Evolutionary conservation across 2,329 filamentous ascomycete species (phyloP).

Genomic region (Macrophomina pseudophaseolina): DNA sequence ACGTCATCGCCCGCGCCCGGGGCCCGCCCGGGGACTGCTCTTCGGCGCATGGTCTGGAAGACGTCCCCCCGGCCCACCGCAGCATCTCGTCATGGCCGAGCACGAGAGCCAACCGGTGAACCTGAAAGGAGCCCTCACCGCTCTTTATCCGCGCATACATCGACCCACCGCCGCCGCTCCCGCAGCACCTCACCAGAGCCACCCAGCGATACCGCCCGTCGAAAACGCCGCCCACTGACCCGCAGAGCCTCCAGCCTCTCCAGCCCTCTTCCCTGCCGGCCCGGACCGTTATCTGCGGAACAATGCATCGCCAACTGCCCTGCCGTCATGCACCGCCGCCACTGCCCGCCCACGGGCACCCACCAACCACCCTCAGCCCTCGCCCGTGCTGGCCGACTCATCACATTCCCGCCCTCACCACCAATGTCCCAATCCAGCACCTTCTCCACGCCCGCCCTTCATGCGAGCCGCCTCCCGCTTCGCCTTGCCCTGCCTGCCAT

Average conservation of each 20-base stretch:
- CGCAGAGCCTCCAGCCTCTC: constrained; percentile 21
- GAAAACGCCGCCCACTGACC: constrained; percentile 2
- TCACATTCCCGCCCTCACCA: constrained; percentile 5
- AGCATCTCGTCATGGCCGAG: constrained; percentile 3
- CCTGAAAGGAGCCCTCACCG: constrained; percentile 11
- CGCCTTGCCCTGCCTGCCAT: neutral
- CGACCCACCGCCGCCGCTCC: constrained; percentile 18
- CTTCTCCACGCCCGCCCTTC: constrained; percentile 7
- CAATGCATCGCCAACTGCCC: neutral
- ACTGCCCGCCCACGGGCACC: neutral
- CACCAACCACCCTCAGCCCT: neutral
- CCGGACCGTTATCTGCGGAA: constrained; percentile 22
- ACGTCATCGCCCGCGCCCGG: constrained; percentile 6
- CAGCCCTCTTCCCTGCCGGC: constrained; percentile 10
- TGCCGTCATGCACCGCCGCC: neutral
- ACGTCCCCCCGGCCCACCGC: constrained; percentile 3
- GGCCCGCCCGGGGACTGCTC: neutral
- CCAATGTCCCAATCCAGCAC: neutral
- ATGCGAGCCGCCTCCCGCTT: neutral
- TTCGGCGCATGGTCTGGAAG: constrained; percentile 18
- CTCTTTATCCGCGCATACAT: constrained; percentile 7
- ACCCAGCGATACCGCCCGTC: constrained; percentile 9
- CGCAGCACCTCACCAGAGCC: neutral
- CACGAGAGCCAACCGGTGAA: constrained; percentile 14
- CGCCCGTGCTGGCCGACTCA: neutral